Percentiles rank a stretch among this genome's conserved stretches.
Evolutionary conservation across 2,329 filamentous ascomycete genomes (phyloP).

Genomic region (Coniochaeta prunicola): DNA sequence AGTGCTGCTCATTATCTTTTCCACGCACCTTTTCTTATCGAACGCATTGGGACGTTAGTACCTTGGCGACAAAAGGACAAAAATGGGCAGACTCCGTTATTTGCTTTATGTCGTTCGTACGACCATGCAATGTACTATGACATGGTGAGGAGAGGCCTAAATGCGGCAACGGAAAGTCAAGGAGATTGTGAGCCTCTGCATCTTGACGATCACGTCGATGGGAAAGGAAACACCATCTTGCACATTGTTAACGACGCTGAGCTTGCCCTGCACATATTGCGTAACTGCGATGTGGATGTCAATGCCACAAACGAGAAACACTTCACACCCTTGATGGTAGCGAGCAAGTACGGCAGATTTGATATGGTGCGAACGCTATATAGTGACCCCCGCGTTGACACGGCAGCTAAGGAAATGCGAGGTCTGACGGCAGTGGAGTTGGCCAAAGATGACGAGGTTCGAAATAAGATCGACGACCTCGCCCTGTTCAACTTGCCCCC

Average conservation of each 20-base stretch:
- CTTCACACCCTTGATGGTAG: constrained; percentile 95
- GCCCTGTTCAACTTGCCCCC: constrained; percentile 71
- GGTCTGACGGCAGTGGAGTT: constrained; percentile 92
- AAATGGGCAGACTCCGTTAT: constrained; percentile 95
- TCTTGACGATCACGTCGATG: constrained; percentile 86
- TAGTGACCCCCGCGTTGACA: constrained; percentile 78
- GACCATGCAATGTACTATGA: constrained; percentile 79
- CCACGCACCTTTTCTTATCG: constrained; percentile 76
- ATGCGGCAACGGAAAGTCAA: constrained; percentile 67
- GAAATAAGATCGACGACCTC: constrained; percentile 93
- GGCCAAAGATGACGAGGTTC: constrained; percentile 94
- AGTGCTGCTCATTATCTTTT: constrained; percentile 96
- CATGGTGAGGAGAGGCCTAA: constrained; percentile 81
- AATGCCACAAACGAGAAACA: constrained; percentile 93
- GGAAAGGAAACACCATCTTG: constrained; percentile 88
- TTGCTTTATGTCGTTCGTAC: constrained; percentile 90
- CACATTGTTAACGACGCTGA: constrained; percentile 87
- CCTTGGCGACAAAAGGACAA: constrained; percentile 90
- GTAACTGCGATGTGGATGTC: constrained; percentile 86
- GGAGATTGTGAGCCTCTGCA: constrained; percentile 74
- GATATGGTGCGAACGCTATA: constrained; percentile 89
- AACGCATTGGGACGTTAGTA: constrained; percentile 66
- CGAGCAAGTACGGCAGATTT: constrained; percentile 93
- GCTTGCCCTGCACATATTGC: constrained; percentile 67
- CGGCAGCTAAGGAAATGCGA: constrained; percentile 74